Base-by-base conservation (phyloP, 2,329 filamentous ascomycete species). In the Colletotrichum neosansevieriae region DNA sequence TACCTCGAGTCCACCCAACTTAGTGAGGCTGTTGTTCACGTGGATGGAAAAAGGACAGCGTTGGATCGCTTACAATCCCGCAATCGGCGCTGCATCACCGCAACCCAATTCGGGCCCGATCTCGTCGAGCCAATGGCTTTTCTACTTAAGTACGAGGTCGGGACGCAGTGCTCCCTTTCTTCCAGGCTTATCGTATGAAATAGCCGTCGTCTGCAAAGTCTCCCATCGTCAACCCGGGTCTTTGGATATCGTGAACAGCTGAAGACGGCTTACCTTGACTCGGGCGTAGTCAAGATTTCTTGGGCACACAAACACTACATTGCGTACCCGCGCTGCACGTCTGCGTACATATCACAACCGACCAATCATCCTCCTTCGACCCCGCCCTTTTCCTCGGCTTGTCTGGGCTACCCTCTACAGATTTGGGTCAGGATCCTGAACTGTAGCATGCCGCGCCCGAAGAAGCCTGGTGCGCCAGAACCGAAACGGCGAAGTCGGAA, bases 401-500 rank as follows among this genome's bases (percentile, higher is more conserved):
- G 49, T 56, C 54, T 38, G 12, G 40, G 32, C 15, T 32, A 34
- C 24, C 38, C 29, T 59, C 45, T 45, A 51, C 49, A 45, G 29
- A 59, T 10, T 45, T 51, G 49, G 69, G 53, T 62, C 50, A 58
- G 67, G 42, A 24, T 13, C 50, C 24, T 59, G 40, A 44, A 66
- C 42, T 62, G 15, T 60, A 72, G 61, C 59, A 83, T 83, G 81
- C 81, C 81, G 71, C 80, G 81, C 57, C 79, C 78, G 57, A 81
- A 80, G 76, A 81, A 77, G 72, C 77, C 79, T 69, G 80, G 79
- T 67, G 78, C 80, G 61, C 77, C 78, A 67, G 80, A 82, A 75
- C 81, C 81, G 56, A 83, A 83, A 75, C 75, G 79, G 71, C 75
- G 81, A 71, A 83, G 81, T 75, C 78, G 81, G 67, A 82, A 81